A percentile compares a stretch with the other conserved stretches of the same genome.
These are phyloP conservation scores for Friedmanniomyces simplex DNA, from an alignment of 495 filamentous ascomycete genomes.

Conservation along the genomic window DNA sequence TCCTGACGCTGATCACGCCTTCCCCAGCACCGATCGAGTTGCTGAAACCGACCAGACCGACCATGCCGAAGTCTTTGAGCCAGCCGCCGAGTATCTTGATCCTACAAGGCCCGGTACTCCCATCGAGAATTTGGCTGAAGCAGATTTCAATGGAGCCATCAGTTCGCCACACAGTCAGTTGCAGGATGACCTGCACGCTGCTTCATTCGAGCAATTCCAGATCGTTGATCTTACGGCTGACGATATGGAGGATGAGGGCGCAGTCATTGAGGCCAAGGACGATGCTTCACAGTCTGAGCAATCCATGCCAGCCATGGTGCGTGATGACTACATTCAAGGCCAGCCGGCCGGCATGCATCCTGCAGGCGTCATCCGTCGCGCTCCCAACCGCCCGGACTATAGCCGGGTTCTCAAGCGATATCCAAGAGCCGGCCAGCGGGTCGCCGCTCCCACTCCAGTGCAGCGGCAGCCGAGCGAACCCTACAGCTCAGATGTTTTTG, in stretches of 20 bases:
- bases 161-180: slow-evolving; percentile 1
- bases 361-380: neutral
- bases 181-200: neutral
- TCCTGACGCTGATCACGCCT: neutral
- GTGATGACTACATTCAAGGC: neutral
- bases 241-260: neutral
- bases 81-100: too few relatives aligned
- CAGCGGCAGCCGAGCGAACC: neutral
- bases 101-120: too few relatives aligned
- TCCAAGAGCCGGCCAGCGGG: neutral
- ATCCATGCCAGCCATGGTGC: neutral
- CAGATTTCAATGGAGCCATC: neutral
- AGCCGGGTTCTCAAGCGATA: neutral
- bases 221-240: neutral
- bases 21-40: neutral
- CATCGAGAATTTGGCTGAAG: too few relatives aligned
- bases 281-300: neutral
- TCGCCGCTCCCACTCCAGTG: neutral
- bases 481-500: slow-evolving; percentile 1
- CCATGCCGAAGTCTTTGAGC: neutral
- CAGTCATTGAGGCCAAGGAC: neutral
- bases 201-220: neutral
- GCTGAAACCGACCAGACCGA: neutral
- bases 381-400: neutral
- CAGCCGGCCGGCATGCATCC: neutral